These are phyloP conservation scores for Acanthamoeba castellanii DNA, from an alignment of 208 protist genomes.

Conservation along the genomic window DNA sequence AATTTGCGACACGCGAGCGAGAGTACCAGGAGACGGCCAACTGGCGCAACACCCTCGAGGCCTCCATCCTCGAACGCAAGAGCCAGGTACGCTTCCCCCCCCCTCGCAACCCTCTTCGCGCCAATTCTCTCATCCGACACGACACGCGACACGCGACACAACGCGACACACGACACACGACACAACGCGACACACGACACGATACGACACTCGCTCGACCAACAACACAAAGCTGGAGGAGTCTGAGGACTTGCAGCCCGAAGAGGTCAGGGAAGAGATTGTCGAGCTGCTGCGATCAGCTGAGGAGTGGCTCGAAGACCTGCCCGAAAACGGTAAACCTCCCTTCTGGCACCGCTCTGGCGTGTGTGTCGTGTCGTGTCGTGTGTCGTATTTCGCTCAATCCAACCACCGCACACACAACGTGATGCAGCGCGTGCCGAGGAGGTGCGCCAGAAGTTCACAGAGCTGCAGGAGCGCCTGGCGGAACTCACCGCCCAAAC, in stretches of 20 bases:
- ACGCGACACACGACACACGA: too few species aligned
- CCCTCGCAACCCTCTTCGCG: neutral
- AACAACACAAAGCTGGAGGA: too few species aligned
- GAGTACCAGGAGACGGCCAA: constrained; percentile 4
- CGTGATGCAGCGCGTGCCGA: too few species aligned
- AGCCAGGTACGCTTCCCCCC: neutral
- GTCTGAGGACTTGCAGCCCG: neutral
- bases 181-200: too few species aligned
- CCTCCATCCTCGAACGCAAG: constrained; percentile 32
- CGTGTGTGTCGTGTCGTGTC: too few species aligned
- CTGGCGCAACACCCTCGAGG: neutral
- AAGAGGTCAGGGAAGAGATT: neutral
- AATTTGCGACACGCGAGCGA: neutral
- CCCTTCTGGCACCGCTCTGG: neutral
- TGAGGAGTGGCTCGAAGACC: constrained; percentile 18
- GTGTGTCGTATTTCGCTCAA: too few species aligned
- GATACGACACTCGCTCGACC: too few species aligned
- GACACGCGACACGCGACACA: too few species aligned
- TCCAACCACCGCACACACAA: too few species aligned
- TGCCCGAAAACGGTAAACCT: neutral
- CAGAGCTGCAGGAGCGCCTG: too few species aligned
- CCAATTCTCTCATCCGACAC: neutral
- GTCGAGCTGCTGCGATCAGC: neutral
- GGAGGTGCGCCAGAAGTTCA: too few species aligned
- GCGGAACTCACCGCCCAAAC: too few species aligned